Percentiles rank a stretch among this genome's conserved stretches.
These are phyloP conservation scores for Plasmodium falciparum DNA, from an alignment of 169 alveolate species.

Conservation along the genomic window DNA sequence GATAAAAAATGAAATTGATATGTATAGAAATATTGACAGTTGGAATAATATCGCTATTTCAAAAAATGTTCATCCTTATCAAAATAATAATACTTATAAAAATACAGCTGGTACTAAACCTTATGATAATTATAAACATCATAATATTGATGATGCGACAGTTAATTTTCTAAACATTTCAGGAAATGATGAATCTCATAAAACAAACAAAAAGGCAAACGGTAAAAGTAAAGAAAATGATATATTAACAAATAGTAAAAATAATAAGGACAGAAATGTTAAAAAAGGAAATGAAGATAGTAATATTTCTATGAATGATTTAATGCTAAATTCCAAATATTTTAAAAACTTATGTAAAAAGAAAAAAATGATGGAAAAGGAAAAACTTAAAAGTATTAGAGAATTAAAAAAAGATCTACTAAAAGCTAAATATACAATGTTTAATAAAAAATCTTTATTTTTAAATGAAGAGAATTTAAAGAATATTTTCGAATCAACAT, in stretches of 20 bases:
- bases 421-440: constrained; percentile 37
- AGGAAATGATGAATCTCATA: too few relatives aligned
- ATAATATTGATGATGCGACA: too few relatives aligned
- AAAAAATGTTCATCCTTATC: too few relatives aligned
- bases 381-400: constrained; percentile 60
- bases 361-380: constrained; percentile 54
- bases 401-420: constrained; percentile 53
- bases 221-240: too few relatives aligned
- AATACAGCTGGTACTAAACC: too few relatives aligned
- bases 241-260: neutral
- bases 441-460: constrained; percentile 39
- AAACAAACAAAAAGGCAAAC: too few relatives aligned
- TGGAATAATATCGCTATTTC: too few relatives aligned
- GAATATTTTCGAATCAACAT: constrained; percentile 65
- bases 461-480: constrained; percentile 45
- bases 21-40: too few relatives aligned
- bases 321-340: constrained; percentile 11
- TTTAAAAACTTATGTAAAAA: constrained; percentile 43
- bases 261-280: neutral
- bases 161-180: too few relatives aligned
- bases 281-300: constrained; percentile 19
- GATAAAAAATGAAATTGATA: too few relatives aligned
- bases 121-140: too few relatives aligned
- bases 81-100: too few relatives aligned
- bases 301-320: constrained; percentile 17